These are phyloP conservation scores for Lonicera japonica DNA, from an alignment of 129 eudicot species.

Conservation along the genomic window DNA sequence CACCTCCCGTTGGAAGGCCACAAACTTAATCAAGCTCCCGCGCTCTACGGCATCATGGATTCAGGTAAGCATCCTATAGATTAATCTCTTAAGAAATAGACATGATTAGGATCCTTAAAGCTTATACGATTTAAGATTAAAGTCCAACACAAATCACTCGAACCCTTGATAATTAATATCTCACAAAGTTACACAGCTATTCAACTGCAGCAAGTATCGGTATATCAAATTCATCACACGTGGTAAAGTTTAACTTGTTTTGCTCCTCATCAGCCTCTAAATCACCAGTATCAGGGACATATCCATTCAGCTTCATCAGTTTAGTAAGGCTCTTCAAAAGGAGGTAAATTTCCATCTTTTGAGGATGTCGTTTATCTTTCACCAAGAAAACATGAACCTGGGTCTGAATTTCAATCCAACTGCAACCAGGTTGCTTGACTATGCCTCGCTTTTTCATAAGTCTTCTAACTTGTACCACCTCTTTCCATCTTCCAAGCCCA, in stretches of 20 bases:
- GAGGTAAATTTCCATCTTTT: conserved; percentile 22
- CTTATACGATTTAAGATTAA: no score
- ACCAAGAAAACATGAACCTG: conserved; percentile 37
- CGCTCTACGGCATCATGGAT: no score
- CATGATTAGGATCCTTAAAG: no score
- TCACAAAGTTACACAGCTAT: not conserved
- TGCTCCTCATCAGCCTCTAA: conserved; percentile 26
- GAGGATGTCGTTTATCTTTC: conserved; percentile 30
- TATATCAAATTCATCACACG: conserved; percentile 11
- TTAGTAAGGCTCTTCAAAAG: conserved; percentile 21
- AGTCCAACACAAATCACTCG: no score
- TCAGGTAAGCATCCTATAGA: no score
- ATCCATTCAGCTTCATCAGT: conserved; percentile 32
- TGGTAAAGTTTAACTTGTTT: conserved; percentile 7
- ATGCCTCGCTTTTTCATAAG: conserved; percentile 28
- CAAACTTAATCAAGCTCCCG: no score
- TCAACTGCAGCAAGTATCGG: conserved; percentile 6
- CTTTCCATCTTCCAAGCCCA: conserved; percentile 30
- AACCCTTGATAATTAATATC: not conserved
- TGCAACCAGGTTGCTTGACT: conserved; percentile 36
- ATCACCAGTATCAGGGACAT: conserved; percentile 20
- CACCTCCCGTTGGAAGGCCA: no score
- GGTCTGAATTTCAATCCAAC: conserved; percentile 42
- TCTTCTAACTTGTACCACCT: conserved; percentile 26
- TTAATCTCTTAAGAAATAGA: no score